A percentile compares a stretch with the other conserved stretches of the same genome.
Evolutionary conservation across 2,329 filamentous ascomycete species (phyloP).

Genomic region (Fusarium fracticaudum): DNA sequence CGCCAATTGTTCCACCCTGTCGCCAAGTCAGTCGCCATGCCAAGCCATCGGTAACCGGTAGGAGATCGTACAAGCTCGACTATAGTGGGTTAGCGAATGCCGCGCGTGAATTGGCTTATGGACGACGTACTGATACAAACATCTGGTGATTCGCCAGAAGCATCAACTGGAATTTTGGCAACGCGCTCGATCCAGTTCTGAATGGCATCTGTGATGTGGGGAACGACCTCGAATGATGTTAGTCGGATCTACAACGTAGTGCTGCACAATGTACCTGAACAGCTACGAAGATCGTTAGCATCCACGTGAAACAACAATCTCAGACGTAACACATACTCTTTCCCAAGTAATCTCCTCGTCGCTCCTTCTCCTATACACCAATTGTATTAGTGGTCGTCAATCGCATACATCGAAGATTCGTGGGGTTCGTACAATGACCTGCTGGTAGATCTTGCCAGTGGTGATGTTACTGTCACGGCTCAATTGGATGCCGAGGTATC

Average conservation of each 20-base stretch:
- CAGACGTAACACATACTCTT: slow-evolving; percentile 12
- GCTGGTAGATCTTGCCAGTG: slow-evolving; percentile 93
- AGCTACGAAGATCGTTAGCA: slow-evolving; percentile 11
- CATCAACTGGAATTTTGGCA: slow-evolving; percentile 85
- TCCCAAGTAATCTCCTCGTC: slow-evolving; percentile 61
- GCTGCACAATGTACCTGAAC: slow-evolving; percentile 16
- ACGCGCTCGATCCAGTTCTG: slow-evolving; percentile 88
- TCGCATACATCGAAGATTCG: not conserved
- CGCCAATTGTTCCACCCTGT: slow-evolving; percentile 72
- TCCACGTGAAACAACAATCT: not conserved
- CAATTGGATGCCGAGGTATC: slow-evolving; percentile 82
- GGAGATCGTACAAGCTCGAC: slow-evolving; percentile 21
- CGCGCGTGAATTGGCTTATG: not conserved
- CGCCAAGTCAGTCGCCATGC: not conserved
- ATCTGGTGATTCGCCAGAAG: slow-evolving; percentile 83
- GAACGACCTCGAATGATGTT: slow-evolving; percentile 61
- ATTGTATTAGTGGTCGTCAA: not conserved
- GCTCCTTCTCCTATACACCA: slow-evolving; percentile 62
- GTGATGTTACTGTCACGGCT: slow-evolving; percentile 95
- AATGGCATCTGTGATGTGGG: slow-evolving; percentile 90
- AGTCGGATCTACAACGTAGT: not conserved
- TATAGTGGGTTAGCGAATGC: slow-evolving; percentile 4
- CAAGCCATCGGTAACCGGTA: not conserved
- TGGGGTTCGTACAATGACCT: slow-evolving; percentile 74
- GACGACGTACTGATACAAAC: slow-evolving; percentile 81